These are phyloP conservation scores for Ajuga chamaepitys DNA, from an alignment of 257 asterid genomes.

Conservation along the genomic window DNA sequence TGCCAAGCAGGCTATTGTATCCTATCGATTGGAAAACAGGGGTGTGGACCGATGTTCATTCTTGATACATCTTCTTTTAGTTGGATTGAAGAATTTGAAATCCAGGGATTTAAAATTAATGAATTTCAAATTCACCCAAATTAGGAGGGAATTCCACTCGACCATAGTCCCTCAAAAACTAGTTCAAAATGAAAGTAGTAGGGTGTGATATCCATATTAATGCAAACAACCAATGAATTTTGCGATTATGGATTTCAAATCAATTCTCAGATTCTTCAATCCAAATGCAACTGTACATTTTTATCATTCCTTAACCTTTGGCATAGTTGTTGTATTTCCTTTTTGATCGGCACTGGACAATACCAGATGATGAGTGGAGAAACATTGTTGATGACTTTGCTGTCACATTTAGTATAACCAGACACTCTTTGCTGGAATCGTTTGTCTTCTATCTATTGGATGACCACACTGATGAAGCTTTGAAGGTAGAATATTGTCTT, in stretches of 20 bases:
- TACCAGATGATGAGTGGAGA: slow-evolving; percentile 69
- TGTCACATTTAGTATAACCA: slow-evolving; percentile 64
- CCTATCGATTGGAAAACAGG: slow-evolving; percentile 25
- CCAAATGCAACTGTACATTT: too few species aligned
- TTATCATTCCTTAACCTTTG: slow-evolving; percentile 41
- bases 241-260: too few species aligned
- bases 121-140: too few species aligned
- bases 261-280: too few species aligned
- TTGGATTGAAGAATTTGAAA: too few species aligned
- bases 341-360: slow-evolving; percentile 83
- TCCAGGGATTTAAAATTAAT: too few species aligned
- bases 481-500: slow-evolving; percentile 48
- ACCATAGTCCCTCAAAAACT: too few species aligned
- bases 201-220: too few species aligned
- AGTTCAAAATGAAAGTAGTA: too few species aligned
- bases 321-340: slow-evolving; percentile 79
- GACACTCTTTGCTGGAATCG: slow-evolving; percentile 87
- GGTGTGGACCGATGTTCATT: not conserved
- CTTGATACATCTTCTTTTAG: not conserved
- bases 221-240: too few species aligned
- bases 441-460: slow-evolving; percentile 77
- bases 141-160: too few species aligned
- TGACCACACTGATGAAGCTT: slow-evolving; percentile 76
- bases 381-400: slow-evolving; percentile 77
- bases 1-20: slow-evolving; percentile 94